Evolutionary conservation across 1,284 basidiomycete genomes (phyloP), one percentile per base, ranked within the genome.

Genomic region (Rhodotorula sp.): DNA sequence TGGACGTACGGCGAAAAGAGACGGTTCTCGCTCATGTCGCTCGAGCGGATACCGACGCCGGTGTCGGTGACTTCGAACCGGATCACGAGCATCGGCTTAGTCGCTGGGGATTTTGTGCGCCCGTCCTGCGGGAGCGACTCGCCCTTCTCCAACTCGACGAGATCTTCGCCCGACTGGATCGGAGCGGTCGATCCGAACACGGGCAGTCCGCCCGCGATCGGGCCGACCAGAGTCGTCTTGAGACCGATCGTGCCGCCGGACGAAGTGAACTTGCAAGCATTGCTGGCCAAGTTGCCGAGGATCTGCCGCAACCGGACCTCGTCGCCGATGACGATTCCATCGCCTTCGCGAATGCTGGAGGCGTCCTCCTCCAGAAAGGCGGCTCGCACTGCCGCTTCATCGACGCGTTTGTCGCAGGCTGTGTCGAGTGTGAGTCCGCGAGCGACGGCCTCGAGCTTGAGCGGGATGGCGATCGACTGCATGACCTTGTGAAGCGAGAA

Each of bases 401-500:
- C 92, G 69, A 94, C 90, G 52, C 84, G 84, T 38, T 83, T 83
- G 79, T 95, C 93, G 23, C 94, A 83, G 61, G 88, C 84, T 7
- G 87, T 88, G 60, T 87, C 83, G 68, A 95, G 85, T 67, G 87
- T 83, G 59, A 93, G 84, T 48, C 85, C 85, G 23, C 89, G 85
- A 43, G 89, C 88, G 70, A 91, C 85, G 0, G 90, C 89, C 52
- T 90, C 89, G 70, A 92, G 82, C 59, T 87, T 85, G 54, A 94
- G 84, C 3, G 90, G 89, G 6, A 91, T 85, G 68, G 93, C 87
- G 71, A 93, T 85, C 5, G 90, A 89, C 26, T 87, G 87, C 83
- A 95, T 89, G 55, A 90, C 87, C 77, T 90, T 87, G 80, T 94
- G 92, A 78, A 94, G 91, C 38, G 88, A 84, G 82, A 92, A 93